Percentiles rank a stretch among this genome's conserved stretches.
phyloP scores from a whole-genome alignment of 2,329 filamentous ascomycete genomes.

The Fusarium subglutinans region DNA sequence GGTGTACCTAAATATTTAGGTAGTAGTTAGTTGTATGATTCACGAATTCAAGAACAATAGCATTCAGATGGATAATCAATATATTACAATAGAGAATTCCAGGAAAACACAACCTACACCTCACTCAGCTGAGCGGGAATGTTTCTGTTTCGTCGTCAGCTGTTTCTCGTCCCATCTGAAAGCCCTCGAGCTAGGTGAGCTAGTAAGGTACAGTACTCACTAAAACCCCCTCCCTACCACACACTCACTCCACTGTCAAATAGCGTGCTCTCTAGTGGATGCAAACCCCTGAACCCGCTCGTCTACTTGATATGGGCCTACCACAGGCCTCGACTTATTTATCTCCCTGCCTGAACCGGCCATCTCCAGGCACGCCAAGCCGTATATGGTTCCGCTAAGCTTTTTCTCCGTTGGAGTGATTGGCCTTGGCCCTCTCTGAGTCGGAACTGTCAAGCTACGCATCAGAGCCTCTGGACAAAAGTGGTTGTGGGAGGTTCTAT shows the following conservation, averaged over 20 bases:
- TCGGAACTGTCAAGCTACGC: conserved; percentile 7
- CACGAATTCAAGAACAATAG: neutral
- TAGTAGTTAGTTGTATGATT: neutral
- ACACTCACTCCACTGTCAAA: conserved; percentile 3
- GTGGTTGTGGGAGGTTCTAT: neutral
- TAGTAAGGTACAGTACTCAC: neutral
- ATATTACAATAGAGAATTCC: neutral
- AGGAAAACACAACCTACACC: neutral
- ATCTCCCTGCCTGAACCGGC: conserved; percentile 28
- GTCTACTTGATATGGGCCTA: neutral
- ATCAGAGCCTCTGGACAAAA: conserved; percentile 8
- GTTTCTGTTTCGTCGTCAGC: conserved; percentile 14
- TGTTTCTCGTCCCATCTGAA: conserved; percentile 19
- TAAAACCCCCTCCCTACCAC: neutral
- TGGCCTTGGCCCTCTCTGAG: conserved; percentile 6
- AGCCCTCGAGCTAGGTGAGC: neutral
- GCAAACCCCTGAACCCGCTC: conserved; percentile 14
- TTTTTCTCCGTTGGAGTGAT: conserved; percentile 14
- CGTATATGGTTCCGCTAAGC: conserved; percentile 14
- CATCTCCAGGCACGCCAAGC: conserved; percentile 22
- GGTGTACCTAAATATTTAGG: neutral
- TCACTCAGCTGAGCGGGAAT: neutral
- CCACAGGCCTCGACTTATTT: neutral
- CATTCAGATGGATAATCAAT: neutral
- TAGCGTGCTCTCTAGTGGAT: conserved; percentile 11